Percentiles rank a stretch among this genome's conserved stretches.
Conservation (phyloP, 2,329 filamentous ascomycete species). For the Apiospora saccharicola region DNA sequence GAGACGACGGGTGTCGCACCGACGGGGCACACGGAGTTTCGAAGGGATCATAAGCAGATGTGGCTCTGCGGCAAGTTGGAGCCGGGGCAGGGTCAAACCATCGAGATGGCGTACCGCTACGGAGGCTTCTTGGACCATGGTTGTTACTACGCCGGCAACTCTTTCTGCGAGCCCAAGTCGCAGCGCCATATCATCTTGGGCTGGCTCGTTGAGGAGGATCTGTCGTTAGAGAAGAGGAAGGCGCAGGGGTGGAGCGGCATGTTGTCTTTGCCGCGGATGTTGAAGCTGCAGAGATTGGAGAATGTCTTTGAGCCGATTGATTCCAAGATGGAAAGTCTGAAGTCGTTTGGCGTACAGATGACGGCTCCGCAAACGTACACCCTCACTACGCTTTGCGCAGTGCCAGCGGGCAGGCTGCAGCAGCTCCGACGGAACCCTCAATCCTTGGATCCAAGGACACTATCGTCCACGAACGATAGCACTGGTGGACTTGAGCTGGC, state of each 20-base stretch:
- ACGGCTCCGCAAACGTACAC: not conserved
- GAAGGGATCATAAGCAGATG: constrained; percentile 11
- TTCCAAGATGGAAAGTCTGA: not conserved
- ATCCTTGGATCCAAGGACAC: not conserved
- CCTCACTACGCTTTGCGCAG: constrained; percentile 2
- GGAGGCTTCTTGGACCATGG: not conserved
- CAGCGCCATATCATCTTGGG: not conserved
- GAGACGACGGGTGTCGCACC: not conserved
- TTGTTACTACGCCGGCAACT: not conserved
- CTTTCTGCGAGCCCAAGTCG: not conserved
- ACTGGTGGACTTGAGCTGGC: not conserved
- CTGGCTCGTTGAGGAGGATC: not conserved
- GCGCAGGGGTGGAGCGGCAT: constrained; percentile 2
- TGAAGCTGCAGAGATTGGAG: constrained; percentile 1
- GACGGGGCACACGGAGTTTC: not conserved
- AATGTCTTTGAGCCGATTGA: not conserved
- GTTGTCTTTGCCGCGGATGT: not conserved
- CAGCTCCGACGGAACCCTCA: not conserved
- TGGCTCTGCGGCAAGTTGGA: not conserved
- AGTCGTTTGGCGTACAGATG: not conserved
- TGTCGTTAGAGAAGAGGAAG: not conserved
- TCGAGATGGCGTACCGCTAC: not conserved
- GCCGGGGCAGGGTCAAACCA: not conserved
- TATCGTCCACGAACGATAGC: not conserved
- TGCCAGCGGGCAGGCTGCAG: not conserved